Evolutionary conservation across 75 land plant genomes (phyloP).

Genomic region (Isoetes taiwanensis): DNA sequence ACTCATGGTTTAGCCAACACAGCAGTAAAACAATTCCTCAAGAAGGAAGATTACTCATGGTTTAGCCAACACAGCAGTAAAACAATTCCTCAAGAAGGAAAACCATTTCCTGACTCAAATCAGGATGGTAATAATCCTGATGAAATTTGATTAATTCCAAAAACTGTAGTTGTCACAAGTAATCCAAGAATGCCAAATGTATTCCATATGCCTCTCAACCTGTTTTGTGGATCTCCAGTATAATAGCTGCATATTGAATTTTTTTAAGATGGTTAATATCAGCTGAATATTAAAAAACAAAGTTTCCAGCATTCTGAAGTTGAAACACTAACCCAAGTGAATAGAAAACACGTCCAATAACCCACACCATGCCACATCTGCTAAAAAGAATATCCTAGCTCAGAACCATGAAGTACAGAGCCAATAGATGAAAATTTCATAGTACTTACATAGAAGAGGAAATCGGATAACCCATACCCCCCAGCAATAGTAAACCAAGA

Average conservation of each 20-base stretch:
- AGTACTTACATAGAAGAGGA: conserved; percentile 25
- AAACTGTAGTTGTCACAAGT: conserved; percentile 11
- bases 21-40: too few relatives aligned
- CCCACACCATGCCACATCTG: conserved; percentile 24
- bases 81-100: too few relatives aligned
- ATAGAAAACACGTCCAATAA: conserved; percentile 21
- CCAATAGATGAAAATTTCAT: neutral
- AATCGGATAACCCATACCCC: conserved; percentile 26
- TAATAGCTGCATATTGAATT: conserved; percentile 18
- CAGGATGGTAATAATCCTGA: too few relatives aligned
- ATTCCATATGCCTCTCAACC: conserved; percentile 19
- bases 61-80: too few relatives aligned
- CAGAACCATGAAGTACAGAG: neutral
- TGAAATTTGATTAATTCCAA: conserved; percentile 9
- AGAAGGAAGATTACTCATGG: too few relatives aligned
- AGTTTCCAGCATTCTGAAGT: neutral
- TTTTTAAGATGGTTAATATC: neutral
- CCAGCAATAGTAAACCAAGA: conserved; percentile 13
- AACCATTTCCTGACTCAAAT: too few relatives aligned
- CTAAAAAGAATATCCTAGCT: neutral
- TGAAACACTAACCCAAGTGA: conserved; percentile 16
- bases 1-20: too few relatives aligned
- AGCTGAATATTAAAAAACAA: neutral
- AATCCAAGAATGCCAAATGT: conserved; percentile 20
- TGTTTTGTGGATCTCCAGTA: conserved; percentile 28